Evolutionary conservation across 2,329 filamentous ascomycete genomes (phyloP).

Genomic region (Fusarium pilosicola): DNA sequence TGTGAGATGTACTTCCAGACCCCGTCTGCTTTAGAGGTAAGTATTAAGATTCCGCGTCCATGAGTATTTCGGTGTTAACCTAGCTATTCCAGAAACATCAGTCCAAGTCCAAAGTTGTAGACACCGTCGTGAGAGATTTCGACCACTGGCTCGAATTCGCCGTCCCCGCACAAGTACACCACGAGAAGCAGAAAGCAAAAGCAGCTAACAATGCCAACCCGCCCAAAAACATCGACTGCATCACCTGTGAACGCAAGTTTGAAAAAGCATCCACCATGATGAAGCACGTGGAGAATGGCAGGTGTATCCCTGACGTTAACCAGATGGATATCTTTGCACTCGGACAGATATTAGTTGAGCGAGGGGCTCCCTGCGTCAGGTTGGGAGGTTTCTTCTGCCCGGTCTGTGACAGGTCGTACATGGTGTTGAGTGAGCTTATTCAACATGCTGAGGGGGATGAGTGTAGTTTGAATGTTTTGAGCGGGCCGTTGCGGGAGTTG

Average conservation of each 20-base stretch:
- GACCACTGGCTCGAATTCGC: neutral
- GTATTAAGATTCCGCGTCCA: neutral
- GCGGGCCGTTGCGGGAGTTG: neutral
- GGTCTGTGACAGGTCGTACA: neutral
- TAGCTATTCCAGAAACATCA: neutral
- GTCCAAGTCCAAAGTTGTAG: neutral
- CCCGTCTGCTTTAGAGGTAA: neutral
- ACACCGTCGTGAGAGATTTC: neutral
- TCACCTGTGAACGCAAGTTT: neutral
- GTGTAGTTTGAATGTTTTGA: neutral
- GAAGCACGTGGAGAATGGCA: neutral
- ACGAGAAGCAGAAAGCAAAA: neutral
- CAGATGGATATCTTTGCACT: neutral
- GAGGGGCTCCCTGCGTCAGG: neutral
- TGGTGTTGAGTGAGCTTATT: neutral
- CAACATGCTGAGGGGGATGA: neutral
- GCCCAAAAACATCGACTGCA: neutral
- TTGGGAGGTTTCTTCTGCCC: neutral
- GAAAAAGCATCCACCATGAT: neutral
- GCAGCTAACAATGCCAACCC: neutral
- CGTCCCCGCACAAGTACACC: neutral
- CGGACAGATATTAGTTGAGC: neutral
- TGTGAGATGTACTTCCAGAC: neutral
- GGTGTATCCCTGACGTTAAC: neutral
- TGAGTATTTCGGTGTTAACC: no score